Percentiles rank a stretch among this genome's conserved stretches.
Evolutionary conservation across 140 eudicot species (phyloP).

Genomic region (Artemisia princeps): DNA sequence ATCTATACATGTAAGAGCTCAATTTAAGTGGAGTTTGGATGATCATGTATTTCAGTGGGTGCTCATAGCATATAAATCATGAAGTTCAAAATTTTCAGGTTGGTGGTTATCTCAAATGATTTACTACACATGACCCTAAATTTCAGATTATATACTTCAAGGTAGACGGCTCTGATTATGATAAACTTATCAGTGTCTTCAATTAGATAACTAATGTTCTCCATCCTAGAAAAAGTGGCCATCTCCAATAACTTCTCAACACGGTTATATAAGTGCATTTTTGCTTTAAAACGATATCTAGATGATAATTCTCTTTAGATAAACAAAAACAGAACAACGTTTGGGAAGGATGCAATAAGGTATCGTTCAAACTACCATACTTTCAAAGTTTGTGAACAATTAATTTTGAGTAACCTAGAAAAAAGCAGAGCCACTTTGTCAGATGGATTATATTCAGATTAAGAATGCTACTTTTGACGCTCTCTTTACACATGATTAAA

Average conservation of each 20-base stretch:
- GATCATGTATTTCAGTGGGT: too few relatives aligned
- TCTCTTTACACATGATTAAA: conserved; percentile 1
- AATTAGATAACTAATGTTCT: background rate
- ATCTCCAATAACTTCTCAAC: background rate
- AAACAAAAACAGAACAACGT: background rate
- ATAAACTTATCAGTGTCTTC: background rate
- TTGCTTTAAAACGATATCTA: too few relatives aligned
- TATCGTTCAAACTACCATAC: background rate
- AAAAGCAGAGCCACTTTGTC: background rate
- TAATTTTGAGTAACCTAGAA: background rate
- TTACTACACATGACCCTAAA: background rate
- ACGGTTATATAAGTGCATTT: too few relatives aligned
- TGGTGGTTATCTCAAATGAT: too few relatives aligned
- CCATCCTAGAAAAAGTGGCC: background rate
- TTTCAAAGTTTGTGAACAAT: background rate
- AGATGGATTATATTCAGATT: background rate
- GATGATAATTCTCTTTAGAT: background rate
- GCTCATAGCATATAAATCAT: too few relatives aligned
- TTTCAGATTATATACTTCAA: background rate
- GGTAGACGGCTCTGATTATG: conserved; percentile 7
- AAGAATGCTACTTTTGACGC: background rate
- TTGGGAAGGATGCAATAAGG: background rate
- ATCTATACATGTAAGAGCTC: too few relatives aligned
- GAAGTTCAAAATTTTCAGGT: too few relatives aligned
- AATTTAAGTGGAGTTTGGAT: too few relatives aligned